phyloP scores from a whole-genome alignment of 352 stramenopile genomes.

The Globisporangium barbulae region DNA sequence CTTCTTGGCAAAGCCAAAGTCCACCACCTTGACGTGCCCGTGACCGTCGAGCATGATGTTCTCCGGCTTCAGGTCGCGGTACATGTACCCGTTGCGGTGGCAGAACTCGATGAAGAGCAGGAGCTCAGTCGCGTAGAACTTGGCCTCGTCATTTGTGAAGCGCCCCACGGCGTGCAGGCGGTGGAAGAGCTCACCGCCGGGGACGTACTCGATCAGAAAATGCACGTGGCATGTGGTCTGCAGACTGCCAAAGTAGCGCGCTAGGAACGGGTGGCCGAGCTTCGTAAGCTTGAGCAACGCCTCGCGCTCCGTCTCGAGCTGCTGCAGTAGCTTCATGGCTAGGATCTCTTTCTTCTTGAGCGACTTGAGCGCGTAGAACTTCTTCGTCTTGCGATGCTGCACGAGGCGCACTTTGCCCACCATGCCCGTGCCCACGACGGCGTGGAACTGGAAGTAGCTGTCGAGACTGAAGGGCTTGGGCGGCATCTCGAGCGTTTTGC shows the following conservation, averaged over 20 bases:
- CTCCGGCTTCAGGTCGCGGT: conserved; percentile 89
- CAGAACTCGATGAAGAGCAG: conserved; percentile 54
- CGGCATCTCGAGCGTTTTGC: conserved; percentile 47
- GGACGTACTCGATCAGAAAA: conserved; percentile 66
- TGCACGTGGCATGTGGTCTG: conserved; percentile 57
- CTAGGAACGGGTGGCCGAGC: conserved; percentile 45
- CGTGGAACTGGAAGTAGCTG: conserved; percentile 53
- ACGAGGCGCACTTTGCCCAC: conserved; percentile 62
- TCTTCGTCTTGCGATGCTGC: conserved; percentile 50
- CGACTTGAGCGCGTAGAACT: conserved; percentile 76
- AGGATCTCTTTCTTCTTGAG: conserved; percentile 66
- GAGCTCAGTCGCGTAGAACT: conserved; percentile 76
- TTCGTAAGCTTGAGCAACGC: conserved; percentile 39
- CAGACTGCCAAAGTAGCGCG: conserved; percentile 60
- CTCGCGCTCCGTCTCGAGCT: conserved; percentile 54
- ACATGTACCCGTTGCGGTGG: conserved; percentile 64
- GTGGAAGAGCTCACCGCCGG: conserved; percentile 65
- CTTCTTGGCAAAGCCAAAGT: conserved; percentile 65
- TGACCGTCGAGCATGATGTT: conserved; percentile 84
- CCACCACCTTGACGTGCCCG: conserved; percentile 66
- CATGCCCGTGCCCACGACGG: conserved; percentile 69
- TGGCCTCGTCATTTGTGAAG: conserved; percentile 62
- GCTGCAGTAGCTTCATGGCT: conserved; percentile 47
- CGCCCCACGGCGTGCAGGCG: conserved; percentile 47
- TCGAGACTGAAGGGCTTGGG: conserved; percentile 52